Conservation (phyloP, 306 rosid genomes). For the Gastrolobium bilobum region DNA sequence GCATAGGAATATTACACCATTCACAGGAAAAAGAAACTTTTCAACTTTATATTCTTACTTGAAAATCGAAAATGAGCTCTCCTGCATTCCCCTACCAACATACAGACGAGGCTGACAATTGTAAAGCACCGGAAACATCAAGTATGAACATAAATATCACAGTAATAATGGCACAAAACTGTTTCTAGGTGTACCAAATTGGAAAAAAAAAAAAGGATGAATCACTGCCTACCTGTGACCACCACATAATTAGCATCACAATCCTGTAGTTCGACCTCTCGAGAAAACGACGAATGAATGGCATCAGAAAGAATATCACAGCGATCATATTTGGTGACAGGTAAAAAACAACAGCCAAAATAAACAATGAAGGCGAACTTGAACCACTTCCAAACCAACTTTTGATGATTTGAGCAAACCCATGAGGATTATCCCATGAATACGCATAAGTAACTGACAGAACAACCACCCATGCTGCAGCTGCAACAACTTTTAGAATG, state of each 20-base stretch:
- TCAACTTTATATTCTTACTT: constrained; percentile 68
- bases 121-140: constrained; percentile 45
- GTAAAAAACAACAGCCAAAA: constrained; percentile 93
- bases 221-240: constrained; percentile 85
- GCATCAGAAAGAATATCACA: constrained; percentile 79
- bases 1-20: constrained; percentile 22
- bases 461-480: constrained; percentile 95
- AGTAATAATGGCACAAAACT: constrained; percentile 4
- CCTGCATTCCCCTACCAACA: constrained; percentile 99
- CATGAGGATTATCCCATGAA: constrained; percentile 95
- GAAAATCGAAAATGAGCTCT: constrained; percentile 91
- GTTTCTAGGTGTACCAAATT: constrained; percentile 12
- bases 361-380: constrained; percentile 83
- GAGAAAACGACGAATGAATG: constrained; percentile 89
- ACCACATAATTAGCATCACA: constrained; percentile 97
- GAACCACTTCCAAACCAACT: constrained; percentile 85
- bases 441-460: constrained; percentile 93
- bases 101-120: constrained; percentile 91
- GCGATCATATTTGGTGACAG: constrained; percentile 97
- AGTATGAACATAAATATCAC: constrained; percentile 36
- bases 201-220: constrained; percentile 5
- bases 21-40: constrained; percentile 25
- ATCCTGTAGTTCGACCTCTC: constrained; percentile 92
- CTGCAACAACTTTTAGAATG: constrained; percentile 84
- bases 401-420: constrained; percentile 92